phyloP scores from a whole-genome alignment of 2,329 filamentous ascomycete genomes.

The Aspergillus nomiae region DNA sequence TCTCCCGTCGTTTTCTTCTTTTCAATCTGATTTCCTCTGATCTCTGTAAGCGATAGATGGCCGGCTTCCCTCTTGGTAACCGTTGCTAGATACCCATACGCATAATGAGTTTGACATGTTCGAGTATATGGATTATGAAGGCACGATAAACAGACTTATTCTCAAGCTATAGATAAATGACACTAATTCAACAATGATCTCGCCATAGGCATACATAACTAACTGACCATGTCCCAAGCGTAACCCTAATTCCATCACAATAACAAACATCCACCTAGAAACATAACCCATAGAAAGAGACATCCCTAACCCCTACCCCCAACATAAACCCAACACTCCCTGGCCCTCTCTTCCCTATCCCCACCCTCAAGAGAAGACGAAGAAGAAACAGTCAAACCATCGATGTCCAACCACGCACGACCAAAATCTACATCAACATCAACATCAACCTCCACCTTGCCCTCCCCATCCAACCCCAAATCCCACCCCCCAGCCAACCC shows the following conservation, averaged over 20 bases:
- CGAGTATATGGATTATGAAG: slow-evolving; percentile 1
- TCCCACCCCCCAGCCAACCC: background rate
- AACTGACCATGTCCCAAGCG: background rate
- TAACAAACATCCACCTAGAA: too few relatives aligned
- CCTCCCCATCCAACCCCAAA: background rate
- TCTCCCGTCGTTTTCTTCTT: slow-evolving; percentile 4
- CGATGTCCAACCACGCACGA: background rate
- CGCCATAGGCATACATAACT: background rate
- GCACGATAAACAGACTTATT: background rate
- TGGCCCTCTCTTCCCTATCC: background rate
- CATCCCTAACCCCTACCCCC: background rate
- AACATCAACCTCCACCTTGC: background rate
- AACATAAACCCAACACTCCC: background rate
- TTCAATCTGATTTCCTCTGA: background rate
- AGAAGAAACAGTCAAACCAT: background rate
- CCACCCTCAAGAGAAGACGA: background rate
- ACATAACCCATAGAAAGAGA: too few relatives aligned
- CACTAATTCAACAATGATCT: background rate
- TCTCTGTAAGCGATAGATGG: slow-evolving; percentile 8
- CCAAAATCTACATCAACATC: background rate
- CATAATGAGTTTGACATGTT: slow-evolving; percentile 3
- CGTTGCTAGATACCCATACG: slow-evolving; percentile 4
- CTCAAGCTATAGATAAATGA: background rate
- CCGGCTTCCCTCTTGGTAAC: slow-evolving; percentile 7
- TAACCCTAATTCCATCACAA: background rate